Evolutionary conservation across 208 protist species (phyloP), one percentile per base, ranked within the genome.

Genomic region (Phytomonas francai): DNA sequence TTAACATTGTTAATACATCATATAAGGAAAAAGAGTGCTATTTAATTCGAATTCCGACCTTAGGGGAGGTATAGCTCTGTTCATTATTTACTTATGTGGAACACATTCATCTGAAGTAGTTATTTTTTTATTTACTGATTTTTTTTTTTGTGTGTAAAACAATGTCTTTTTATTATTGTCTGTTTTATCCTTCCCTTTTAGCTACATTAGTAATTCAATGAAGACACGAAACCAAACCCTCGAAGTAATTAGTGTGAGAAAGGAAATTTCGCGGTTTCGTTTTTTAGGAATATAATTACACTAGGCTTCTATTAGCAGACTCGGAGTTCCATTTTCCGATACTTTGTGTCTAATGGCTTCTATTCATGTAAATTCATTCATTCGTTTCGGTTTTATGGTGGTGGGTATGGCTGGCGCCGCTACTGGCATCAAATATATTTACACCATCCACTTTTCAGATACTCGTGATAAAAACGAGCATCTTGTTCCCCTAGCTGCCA

Each of bases 401-500:
- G 60, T 91, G 58, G 89, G 84, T 42, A 32, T 81, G 31, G 83
- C 76, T 16, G 85, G 85, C 6, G 86, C 83, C 16, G 71, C 63
- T 3, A 28, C 74, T 3, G 72, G 76, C 58, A 71, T 77, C 39
- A 63, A 36, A 4, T 84, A 87, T 74, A 42, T 89, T 25, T 82
- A 87, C 70, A 65, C 64, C 25, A 73, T 63, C n/a, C 79, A 75
- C 51, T 27, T 72, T 25, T 62, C 30, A 12, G 58, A 62, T 22
- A 12, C 30, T 62, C 30, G 34, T 42, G 31, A 33, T 22, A 33
- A 62, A 66, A 84, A 92, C 61, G 78, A 83, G n/a, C 78, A 78
- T 34, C 71, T 92, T 14, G 33, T 95, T 12, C 84, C 83, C 54
- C 45, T 95, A 14, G 83, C 87, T 9, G 89, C 89, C 16, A 68